Percentiles rank a stretch among this genome's conserved stretches.
Conservation (phyloP, 2,329 filamentous ascomycete species). For the Sordariomycetes sp. region DNA sequence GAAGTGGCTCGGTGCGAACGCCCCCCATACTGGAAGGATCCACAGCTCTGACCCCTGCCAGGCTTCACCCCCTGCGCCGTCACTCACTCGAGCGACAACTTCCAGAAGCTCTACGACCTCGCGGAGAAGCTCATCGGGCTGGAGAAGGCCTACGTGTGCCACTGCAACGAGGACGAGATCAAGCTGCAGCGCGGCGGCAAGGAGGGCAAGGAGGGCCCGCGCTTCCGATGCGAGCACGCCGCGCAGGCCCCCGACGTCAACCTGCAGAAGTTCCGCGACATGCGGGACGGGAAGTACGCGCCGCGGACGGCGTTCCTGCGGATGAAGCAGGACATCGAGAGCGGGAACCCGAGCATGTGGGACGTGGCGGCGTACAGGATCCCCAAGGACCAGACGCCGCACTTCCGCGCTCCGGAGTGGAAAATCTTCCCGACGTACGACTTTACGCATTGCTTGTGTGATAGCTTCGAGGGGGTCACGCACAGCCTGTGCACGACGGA, state of each 20-base stretch:
- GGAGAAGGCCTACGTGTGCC: conserved; percentile 73
- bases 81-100: conserved; percentile 87
- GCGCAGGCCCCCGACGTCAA: conserved; percentile 66
- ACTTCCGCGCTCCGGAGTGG: conserved; percentile 76
- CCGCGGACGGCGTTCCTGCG: conserved; percentile 74
- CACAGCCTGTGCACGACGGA: conserved; percentile 92
- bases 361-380: conserved; percentile 87
- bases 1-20: conserved; percentile 56
- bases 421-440: conserved; percentile 94
- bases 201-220: conserved; percentile 51
- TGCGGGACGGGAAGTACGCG: conserved; percentile 86
- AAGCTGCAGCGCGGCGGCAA: conserved; percentile 79
- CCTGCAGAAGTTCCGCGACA: conserved; percentile 72
- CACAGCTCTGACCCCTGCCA: conserved; percentile 5
- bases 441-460: conserved; percentile 81
- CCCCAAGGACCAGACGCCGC: conserved; percentile 55
- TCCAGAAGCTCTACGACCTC: conserved; percentile 75
- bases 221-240: conserved; percentile 75
- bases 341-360: conserved; percentile 92
- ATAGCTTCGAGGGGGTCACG: conserved; percentile 85
- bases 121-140: conserved; percentile 73
- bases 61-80: conserved; percentile 65
- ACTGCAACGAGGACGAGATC: conserved; percentile 73
- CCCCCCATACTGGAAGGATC: not conserved
- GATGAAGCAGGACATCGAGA: conserved; percentile 84